Base-by-base conservation (phyloP, 169 alveolate species). In the Theileria parva region DNA sequence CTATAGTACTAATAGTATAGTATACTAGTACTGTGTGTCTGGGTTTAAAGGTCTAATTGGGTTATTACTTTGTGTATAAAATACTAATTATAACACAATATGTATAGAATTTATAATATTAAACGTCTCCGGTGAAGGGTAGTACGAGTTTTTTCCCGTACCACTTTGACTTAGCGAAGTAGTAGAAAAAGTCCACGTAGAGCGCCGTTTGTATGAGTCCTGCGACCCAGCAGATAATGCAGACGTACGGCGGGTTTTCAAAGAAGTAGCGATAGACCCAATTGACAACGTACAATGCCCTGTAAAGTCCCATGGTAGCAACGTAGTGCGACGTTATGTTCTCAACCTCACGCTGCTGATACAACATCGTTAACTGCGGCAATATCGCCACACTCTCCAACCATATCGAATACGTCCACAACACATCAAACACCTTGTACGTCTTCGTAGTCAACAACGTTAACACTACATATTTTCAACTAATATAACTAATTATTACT, bases 371-470 rank as follows among this genome's bases (percentile, higher is more conserved):
- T 53, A 97, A 88, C 89, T 97, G 99, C 19, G 99, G 99, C 34
- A 97, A 79, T 76, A 97, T 96, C 48, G 99, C 98, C 0, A 97
- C 98, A 53, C 98, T 86, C 92, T 97, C 99, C 51, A 97, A 94
- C 98, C 99, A 97, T 32, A 97, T 93, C 68, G 98, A 95, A 79
- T 93, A 96, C 51, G 98, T 92, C 99, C 99, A 97, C 11, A 93
- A 57, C 48, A 97, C 79, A 68, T 96, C 98, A 79, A 95, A 80
- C 19, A 87, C 32, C 17, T 73, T 68, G 65, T 85, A 91, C 1
- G 85, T 79, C 57, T 57, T 65, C 34, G 93, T 79, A 11, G 95
- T 91, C 66, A 91, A 28, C 0, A 91, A 66, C 39, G 91, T 63
- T 27, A 91, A 57, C 28, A 85, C 90, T 67, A 86, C 37, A 63